A percentile compares a stretch with the other conserved stretches of the same genome.
These are phyloP conservation scores for Psilocybe tampanensis DNA, from an alignment of 768 basidiomycete species.

Conservation along the genomic window DNA sequence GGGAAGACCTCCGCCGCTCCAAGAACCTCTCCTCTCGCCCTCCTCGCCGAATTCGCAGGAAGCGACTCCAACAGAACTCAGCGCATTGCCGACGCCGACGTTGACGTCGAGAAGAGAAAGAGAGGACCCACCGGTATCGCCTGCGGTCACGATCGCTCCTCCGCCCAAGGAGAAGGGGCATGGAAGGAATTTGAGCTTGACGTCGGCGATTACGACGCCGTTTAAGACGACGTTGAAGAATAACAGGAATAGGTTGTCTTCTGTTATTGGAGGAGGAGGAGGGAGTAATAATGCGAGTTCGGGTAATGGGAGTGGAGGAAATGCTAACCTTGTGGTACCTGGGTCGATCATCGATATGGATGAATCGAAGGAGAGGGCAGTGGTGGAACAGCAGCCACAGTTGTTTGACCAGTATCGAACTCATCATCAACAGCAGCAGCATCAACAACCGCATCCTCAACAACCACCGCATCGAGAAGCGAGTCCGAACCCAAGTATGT, in stretches of 20 bases:
- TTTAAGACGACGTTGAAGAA: constrained; percentile 29
- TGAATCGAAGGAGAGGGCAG: not conserved
- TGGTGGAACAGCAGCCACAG: not conserved
- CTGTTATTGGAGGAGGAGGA: constrained; percentile 9
- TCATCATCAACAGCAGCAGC: no score
- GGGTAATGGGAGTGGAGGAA: not conserved
- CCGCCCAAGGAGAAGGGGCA: constrained; percentile 23
- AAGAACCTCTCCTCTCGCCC: constrained; percentile 16
- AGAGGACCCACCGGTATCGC: constrained; percentile 5
- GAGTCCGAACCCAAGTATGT: constrained; percentile 22
- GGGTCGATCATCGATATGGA: not conserved
- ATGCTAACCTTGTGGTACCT: not conserved
- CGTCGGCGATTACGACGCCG: constrained; percentile 24
- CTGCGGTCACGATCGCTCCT: constrained; percentile 20
- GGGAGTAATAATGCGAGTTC: not conserved
- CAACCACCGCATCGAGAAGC: constrained; percentile 9
- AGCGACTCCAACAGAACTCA: constrained; percentile 16
- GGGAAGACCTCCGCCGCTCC: constrained; percentile 10
- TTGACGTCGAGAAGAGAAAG: constrained; percentile 16
- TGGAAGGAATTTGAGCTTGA: constrained; percentile 28
- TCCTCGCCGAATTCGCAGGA: constrained; percentile 17
- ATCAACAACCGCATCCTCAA: no score
- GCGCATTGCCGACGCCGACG: not conserved
- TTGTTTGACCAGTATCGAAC: not conserved
- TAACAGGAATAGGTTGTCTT: constrained; percentile 28